A percentile compares a stretch with the other conserved stretches of the same genome.
Conservation (phyloP, 345 rosid genomes). For the Reutealis trisperma region DNA sequence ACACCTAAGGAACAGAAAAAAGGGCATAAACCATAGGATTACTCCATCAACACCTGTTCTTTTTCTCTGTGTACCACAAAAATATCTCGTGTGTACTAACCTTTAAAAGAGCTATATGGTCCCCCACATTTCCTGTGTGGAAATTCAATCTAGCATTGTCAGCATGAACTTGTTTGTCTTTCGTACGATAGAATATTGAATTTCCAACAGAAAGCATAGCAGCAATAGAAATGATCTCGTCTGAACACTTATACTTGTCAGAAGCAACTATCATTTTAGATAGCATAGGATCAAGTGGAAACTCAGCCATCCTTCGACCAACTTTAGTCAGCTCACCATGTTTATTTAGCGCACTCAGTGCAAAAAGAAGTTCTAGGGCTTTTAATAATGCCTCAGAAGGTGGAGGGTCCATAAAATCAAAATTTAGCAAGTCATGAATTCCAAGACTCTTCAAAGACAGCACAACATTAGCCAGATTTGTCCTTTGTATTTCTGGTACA, state of each 20-base stretch:
- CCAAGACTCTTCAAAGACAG: conserved; percentile 96
- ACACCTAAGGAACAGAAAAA: conserved; percentile 54
- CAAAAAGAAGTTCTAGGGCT: conserved; percentile 83
- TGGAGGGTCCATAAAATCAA: conserved; percentile 99
- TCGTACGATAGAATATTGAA: conserved; percentile 94
- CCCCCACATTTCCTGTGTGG: conserved; percentile 90
- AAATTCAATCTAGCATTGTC: conserved; percentile 96
- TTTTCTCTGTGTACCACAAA: background rate
- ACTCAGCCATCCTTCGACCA: conserved; percentile 96
- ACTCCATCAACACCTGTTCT: background rate
- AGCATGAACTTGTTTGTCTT: conserved; percentile 97
- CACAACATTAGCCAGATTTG: conserved; percentile 94
- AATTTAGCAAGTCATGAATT: conserved; percentile 82
- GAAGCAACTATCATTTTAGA: conserved; percentile 94
- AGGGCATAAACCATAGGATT: background rate
- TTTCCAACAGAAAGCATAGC: conserved; percentile 96
- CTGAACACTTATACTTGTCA: conserved; percentile 86
- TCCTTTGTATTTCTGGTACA: conserved; percentile 89
- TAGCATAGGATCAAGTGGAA: conserved; percentile 92
- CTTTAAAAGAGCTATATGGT: conserved; percentile 89
- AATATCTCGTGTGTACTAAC: conserved; percentile 35
- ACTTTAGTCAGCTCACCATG: conserved; percentile 93
- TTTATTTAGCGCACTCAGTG: conserved; percentile 85
- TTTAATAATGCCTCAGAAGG: conserved; percentile 94
- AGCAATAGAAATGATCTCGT: conserved; percentile 82